phyloP scores from a whole-genome alignment of 495 filamentous ascomycete genomes.

The Lepraria neglecta region DNA sequence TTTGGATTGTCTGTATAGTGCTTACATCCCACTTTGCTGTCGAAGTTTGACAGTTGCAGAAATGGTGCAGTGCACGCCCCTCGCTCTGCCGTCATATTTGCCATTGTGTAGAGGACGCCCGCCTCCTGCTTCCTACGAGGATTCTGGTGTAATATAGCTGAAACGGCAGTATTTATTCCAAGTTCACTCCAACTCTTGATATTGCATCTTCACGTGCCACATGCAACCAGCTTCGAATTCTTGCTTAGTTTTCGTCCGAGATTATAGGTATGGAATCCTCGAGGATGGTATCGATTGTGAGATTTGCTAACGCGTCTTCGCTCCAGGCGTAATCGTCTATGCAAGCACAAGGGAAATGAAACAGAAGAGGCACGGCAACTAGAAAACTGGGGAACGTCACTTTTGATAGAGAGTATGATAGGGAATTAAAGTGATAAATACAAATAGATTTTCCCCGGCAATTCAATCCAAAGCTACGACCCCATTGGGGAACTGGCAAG shows the following conservation, averaged over 20 bases:
- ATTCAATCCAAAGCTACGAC: slow-evolving; percentile 13
- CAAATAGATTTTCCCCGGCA: slow-evolving; percentile 11
- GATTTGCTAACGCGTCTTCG: slow-evolving; percentile 4
- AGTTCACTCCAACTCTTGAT: slow-evolving; percentile 4
- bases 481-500: slow-evolving; percentile 17
- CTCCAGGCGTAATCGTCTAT: slow-evolving; percentile 1
- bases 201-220: slow-evolving; percentile 6
- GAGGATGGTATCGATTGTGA: not conserved
- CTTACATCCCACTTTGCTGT: slow-evolving; percentile 59
- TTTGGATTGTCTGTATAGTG: slow-evolving; percentile 16
- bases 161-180: not conserved
- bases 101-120: slow-evolving; percentile 18
- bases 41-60: slow-evolving; percentile 53
- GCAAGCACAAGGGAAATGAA: slow-evolving; percentile 6
- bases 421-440: slow-evolving; percentile 11
- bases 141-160: not conserved
- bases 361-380: not conserved
- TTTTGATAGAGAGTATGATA: not conserved
- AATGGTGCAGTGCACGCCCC: slow-evolving; percentile 61
- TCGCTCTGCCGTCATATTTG: slow-evolving; percentile 27
- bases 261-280: not conserved
- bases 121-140: not conserved
- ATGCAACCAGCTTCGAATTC: not conserved
- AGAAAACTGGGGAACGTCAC: slow-evolving; percentile 7
- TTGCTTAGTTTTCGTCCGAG: not conserved